Evolutionary conservation across 192 early-diverging fungal species (phyloP).

Genomic region (Dissophora ornata): DNA sequence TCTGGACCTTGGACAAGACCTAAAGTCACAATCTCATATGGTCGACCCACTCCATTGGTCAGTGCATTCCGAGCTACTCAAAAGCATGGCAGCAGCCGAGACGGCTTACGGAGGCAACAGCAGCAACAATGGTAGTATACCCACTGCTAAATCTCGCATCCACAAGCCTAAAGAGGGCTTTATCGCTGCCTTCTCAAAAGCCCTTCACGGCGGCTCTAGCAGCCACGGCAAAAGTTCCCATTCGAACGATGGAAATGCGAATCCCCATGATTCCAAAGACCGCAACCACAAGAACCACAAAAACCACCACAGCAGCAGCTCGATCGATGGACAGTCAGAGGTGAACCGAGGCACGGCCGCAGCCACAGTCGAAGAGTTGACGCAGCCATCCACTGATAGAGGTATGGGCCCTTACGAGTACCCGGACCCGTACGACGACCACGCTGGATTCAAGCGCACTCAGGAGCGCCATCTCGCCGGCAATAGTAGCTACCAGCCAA

Average conservation of each 20-base stretch:
- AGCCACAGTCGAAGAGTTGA: conserved; percentile 21
- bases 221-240: not conserved
- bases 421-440: conserved; percentile 25
- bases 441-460: conserved; percentile 1
- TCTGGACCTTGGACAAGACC: not conserved
- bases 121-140: not conserved
- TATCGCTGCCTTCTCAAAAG: conserved; percentile 29
- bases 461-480: no score
- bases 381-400: not conserved
- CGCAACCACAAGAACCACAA: not conserved
- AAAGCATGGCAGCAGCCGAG: not conserved
- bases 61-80: not conserved
- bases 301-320: no score
- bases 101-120: not conserved
- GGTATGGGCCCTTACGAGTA: conserved; percentile 4
- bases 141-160: not conserved
- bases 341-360: not conserved
- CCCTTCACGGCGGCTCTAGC: conserved; percentile 2
- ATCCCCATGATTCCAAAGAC: conserved; percentile 2
- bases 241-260: not conserved
- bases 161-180: conserved; percentile 29
- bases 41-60: conserved; percentile 4
- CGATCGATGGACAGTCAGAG: not conserved
- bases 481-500: no score
- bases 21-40: not conserved